These are phyloP conservation scores for Aspergillus neoniger DNA, from an alignment of 2,329 filamentous ascomycete genomes.

Conservation along the genomic window DNA sequence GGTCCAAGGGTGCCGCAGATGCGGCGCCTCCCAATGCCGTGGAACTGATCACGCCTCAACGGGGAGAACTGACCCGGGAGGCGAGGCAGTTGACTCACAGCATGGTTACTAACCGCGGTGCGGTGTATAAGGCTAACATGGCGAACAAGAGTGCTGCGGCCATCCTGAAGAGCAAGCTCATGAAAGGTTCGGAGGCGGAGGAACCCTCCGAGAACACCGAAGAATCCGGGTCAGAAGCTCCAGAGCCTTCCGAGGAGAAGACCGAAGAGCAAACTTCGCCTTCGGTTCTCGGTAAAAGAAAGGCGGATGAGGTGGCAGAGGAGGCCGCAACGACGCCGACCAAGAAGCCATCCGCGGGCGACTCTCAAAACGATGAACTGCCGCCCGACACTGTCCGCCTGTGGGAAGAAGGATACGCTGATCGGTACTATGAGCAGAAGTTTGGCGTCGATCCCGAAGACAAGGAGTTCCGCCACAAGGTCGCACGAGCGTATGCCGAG, in stretches of 20 bases:
- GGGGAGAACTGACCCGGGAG: slow-evolving; percentile 57
- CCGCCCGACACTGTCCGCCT: slow-evolving; percentile 80
- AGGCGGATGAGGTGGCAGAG: slow-evolving; percentile 69
- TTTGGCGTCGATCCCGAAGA: slow-evolving; percentile 82
- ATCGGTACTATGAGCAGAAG: slow-evolving; percentile 96
- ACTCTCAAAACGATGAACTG: slow-evolving; percentile 59
- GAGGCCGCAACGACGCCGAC: slow-evolving; percentile 58
- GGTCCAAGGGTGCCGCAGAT: slow-evolving; percentile 29
- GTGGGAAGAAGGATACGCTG: slow-evolving; percentile 94
- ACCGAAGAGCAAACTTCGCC: slow-evolving; percentile 30
- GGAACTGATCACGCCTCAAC: slow-evolving; percentile 60
- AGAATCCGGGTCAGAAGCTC: slow-evolving; percentile 26
- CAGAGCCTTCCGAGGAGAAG: slow-evolving; percentile 29
- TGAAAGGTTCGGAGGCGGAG: slow-evolving; percentile 43
- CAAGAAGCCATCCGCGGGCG: slow-evolving; percentile 42
- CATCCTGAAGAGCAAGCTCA: slow-evolving; percentile 77
- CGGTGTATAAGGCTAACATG: slow-evolving; percentile 67
- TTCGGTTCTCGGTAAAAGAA: slow-evolving; percentile 55
- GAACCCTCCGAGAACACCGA: slow-evolving; percentile 27
- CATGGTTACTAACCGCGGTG: slow-evolving; percentile 76
- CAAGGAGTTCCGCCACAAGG: slow-evolving; percentile 81
- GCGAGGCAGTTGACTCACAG: slow-evolving; percentile 74
- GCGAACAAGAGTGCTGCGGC: slow-evolving; percentile 96
- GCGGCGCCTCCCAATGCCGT: slow-evolving; percentile 49
- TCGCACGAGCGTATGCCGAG: slow-evolving; percentile 89